Evolutionary conservation across 257 asterid genomes (phyloP).

Genomic region (Cynanchum wilfordii): DNA sequence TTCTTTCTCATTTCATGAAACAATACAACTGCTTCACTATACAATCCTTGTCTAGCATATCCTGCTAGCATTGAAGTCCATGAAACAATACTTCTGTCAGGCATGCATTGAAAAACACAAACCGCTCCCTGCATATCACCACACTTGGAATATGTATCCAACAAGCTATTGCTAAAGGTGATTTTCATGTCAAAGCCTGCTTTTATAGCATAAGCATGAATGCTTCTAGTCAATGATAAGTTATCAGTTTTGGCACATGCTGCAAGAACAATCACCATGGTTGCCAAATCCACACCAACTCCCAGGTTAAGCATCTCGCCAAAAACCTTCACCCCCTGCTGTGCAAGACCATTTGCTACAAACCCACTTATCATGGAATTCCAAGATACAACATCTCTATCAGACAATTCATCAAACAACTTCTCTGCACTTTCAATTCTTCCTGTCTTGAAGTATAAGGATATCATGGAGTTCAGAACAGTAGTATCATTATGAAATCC

Average conservation of each 20-base stretch:
- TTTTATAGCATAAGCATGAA: slow-evolving; percentile 20
- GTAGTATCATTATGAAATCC: slow-evolving; percentile 21
- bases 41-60: slow-evolving; percentile 18
- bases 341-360: slow-evolving; percentile 17
- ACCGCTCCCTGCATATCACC: slow-evolving; percentile 20
- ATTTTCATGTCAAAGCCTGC: slow-evolving; percentile 17
- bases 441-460: slow-evolving; percentile 20
- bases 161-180: slow-evolving; percentile 17
- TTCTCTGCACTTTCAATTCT: slow-evolving; percentile 16
- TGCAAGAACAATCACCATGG: slow-evolving; percentile 20
- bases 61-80: slow-evolving; percentile 30
- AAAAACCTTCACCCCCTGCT: slow-evolving; percentile 17
- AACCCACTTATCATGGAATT: slow-evolving; percentile 35
- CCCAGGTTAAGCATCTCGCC: slow-evolving; percentile 14
- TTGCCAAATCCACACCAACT: slow-evolving; percentile 19
- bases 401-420: slow-evolving; percentile 24
- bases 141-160: slow-evolving; percentile 30
- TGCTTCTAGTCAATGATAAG: slow-evolving; percentile 14
- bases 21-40: slow-evolving; percentile 17
- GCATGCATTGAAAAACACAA: slow-evolving; percentile 20
- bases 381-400: slow-evolving; percentile 27
- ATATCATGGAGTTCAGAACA: slow-evolving; percentile 25
- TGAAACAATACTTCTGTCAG: slow-evolving; percentile 15
- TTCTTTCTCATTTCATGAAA: slow-evolving; percentile 19
- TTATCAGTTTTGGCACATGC: slow-evolving; percentile 15